Conservation (phyloP, 345 rosid genomes). For the Bruguiera sexangula region DNA sequence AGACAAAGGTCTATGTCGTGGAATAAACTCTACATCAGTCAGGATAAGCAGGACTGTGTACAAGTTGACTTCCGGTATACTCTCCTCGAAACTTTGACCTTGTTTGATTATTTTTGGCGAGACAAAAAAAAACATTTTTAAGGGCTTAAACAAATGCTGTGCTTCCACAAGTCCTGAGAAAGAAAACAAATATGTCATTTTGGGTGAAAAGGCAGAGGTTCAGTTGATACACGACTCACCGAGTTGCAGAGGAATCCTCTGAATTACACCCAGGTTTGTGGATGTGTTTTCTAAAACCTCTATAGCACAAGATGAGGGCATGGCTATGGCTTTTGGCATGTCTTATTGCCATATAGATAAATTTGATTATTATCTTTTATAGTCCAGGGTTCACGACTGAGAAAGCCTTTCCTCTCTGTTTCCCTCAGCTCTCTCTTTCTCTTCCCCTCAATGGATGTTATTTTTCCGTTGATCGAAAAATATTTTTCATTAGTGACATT, state of each 20-base stretch:
- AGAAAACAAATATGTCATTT: slow-evolving; percentile 65
- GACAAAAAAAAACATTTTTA: slow-evolving; percentile 4
- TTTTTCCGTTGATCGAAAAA: too few species aligned
- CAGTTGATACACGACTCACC: slow-evolving; percentile 72
- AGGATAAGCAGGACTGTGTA: slow-evolving; percentile 69
- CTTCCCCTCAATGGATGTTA: too few species aligned
- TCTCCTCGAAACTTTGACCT: background rate
- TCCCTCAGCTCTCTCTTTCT: too few species aligned
- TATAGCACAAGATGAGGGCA: background rate
- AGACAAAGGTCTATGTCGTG: slow-evolving; percentile 98
- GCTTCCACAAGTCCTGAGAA: slow-evolving; percentile 71
- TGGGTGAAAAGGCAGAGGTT: slow-evolving; percentile 92
- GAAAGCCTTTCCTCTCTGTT: too few species aligned
- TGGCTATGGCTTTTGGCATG: background rate
- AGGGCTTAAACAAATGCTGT: slow-evolving; percentile 13
- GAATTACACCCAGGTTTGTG: slow-evolving; percentile 78
- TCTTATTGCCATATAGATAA: background rate
- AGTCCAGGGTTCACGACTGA: too few species aligned
- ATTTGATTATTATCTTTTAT: too few species aligned
- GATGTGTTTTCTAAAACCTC: slow-evolving; percentile 7
- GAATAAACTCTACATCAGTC: slow-evolving; percentile 90
- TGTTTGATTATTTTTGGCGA: background rate
- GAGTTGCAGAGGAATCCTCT: slow-evolving; percentile 90
- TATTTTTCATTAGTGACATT: too few species aligned
- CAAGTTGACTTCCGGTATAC: slow-evolving; percentile 68